phyloP scores from a whole-genome alignment of 208 protist species.

The Trichomonas vaginalis region DNA sequence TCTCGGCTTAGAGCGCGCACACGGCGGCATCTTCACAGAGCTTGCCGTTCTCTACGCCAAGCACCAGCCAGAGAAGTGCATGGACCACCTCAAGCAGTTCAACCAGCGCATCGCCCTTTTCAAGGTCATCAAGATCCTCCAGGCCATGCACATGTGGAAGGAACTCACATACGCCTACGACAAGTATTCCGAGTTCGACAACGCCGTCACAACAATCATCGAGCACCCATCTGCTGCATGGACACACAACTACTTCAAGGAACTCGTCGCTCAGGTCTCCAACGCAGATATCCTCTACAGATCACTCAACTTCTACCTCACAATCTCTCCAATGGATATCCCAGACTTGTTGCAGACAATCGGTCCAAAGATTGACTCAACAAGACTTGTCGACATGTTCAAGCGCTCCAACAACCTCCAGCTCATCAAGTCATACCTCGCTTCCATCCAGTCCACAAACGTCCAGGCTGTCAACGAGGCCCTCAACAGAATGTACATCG shows the following conservation, averaged over 20 bases:
- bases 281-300: constrained; percentile 87
- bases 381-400: constrained; percentile 76
- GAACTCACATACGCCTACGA: constrained; percentile 75
- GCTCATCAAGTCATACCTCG: constrained; percentile 77
- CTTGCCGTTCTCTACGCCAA: constrained; percentile 94
- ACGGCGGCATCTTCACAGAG: constrained; percentile 97
- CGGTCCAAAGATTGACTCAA: constrained; percentile 75
- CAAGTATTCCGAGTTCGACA: constrained; percentile 94
- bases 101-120: constrained; percentile 82
- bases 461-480: constrained; percentile 82
- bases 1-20: constrained; percentile 70
- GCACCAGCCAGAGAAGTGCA: constrained; percentile 82
- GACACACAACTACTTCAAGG: constrained; percentile 90
- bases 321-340: constrained; percentile 57
- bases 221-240: constrained; percentile 82
- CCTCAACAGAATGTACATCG: constrained; percentile 87
- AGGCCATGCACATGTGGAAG: constrained; percentile 79
- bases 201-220: constrained; percentile 88
- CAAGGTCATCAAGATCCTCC: constrained; percentile 74
- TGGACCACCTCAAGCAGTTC: constrained; percentile 94
- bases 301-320: constrained; percentile 85
- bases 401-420: constrained; percentile 56
- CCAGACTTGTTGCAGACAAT: constrained; percentile 81
- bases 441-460: constrained; percentile 65
- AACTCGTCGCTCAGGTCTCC: constrained; percentile 72